phyloP scores from a whole-genome alignment of 352 stramenopile genomes.

The Blastocystis sp. region DNA sequence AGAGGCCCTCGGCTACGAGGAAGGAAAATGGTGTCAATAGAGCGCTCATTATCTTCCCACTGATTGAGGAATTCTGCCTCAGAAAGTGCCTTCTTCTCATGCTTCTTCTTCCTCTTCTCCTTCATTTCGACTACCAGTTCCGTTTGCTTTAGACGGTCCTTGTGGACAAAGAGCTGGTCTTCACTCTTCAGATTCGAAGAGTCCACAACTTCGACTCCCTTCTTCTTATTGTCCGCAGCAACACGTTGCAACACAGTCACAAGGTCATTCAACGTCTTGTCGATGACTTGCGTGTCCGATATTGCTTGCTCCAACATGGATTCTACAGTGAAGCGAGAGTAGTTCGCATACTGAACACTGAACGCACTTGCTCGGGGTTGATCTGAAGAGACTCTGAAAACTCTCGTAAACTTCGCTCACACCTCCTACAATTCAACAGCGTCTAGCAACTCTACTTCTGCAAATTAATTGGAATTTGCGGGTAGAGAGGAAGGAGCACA shows the following conservation, averaged over 20 bases:
- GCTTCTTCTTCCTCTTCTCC: slow-evolving; percentile 23
- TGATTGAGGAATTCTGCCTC: slow-evolving; percentile 14
- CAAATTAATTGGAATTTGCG: not conserved
- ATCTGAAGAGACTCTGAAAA: slow-evolving; percentile 24
- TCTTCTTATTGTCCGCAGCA: not conserved
- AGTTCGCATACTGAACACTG: not conserved
- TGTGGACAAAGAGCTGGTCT: slow-evolving; percentile 7
- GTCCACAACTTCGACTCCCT: not conserved
- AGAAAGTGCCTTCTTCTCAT: not conserved
- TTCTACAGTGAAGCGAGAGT: not conserved
- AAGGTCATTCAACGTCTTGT: slow-evolving; percentile 17
- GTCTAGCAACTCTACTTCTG: not conserved
- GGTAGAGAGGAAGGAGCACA: slow-evolving; percentile 16
- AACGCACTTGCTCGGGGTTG: not conserved
- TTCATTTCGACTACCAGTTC: not conserved
- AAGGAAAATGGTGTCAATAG: slow-evolving; percentile 55
- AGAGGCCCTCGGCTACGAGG: slow-evolving; percentile 31
- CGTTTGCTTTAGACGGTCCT: not conserved
- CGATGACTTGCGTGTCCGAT: not conserved
- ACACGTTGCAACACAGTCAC: not conserved
- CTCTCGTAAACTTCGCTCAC: not conserved
- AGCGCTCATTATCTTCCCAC: slow-evolving; percentile 51
- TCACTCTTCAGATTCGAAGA: slow-evolving; percentile 1
- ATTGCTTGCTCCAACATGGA: not conserved
- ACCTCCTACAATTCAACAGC: not conserved